phyloP scores from a whole-genome alignment of 371 early-diverging fungal genomes.

The Mucor sp. region DNA sequence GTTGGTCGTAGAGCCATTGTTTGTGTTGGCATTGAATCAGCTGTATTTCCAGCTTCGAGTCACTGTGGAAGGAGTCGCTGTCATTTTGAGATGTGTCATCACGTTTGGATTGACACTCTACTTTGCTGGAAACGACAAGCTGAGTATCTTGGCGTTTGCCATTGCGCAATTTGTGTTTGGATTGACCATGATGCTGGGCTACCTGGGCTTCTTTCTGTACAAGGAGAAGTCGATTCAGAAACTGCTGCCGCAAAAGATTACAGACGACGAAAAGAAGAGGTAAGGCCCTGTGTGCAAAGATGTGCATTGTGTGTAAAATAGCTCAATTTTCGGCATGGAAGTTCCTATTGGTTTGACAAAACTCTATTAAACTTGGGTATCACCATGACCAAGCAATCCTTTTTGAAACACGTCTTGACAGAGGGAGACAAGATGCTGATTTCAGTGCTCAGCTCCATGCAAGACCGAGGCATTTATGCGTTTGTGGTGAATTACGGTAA shows the following conservation, averaged over 20 bases:
- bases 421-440: conserved; percentile 95
- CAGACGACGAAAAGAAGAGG: conserved; percentile 20
- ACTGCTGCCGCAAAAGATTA: conserved; percentile 45
- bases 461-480: conserved; percentile 82
- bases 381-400: conserved; percentile 83
- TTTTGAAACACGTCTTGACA: conserved; percentile 90
- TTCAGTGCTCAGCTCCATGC: conserved; percentile 55
- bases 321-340: not conserved
- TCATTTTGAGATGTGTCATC: conserved; percentile 70
- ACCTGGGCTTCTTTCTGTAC: conserved; percentile 50
- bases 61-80: conserved; percentile 79
- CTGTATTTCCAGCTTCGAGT: conserved; percentile 81
- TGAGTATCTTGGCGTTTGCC: conserved; percentile 72
- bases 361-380: conserved; percentile 62
- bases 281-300: conserved; percentile 14
- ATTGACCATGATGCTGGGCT: conserved; percentile 56
- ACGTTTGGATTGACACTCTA: conserved; percentile 66
- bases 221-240: conserved; percentile 36
- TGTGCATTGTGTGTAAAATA: conserved; percentile 10
- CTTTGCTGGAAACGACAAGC: conserved; percentile 33
- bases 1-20: conserved; percentile 82
- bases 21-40: conserved; percentile 69
- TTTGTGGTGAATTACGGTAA: conserved; percentile 86
- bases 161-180: conserved; percentile 75
- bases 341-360: conserved; percentile 62